Evolutionary conservation across 2,329 filamentous ascomycete species (phyloP).

Genomic region (Nemania abortiva): DNA sequence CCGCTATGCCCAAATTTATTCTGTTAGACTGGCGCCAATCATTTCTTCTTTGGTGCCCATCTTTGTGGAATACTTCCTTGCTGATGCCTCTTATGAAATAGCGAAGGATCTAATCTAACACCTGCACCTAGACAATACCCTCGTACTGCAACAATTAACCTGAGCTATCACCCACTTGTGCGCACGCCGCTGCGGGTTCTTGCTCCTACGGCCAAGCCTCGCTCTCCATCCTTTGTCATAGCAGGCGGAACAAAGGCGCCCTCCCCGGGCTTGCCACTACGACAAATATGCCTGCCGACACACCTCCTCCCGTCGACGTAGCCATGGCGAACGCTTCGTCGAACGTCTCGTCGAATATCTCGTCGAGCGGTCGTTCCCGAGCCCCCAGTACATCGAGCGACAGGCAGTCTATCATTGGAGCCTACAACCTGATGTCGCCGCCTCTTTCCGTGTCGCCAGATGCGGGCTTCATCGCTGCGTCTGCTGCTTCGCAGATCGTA

Average conservation of each 20-base stretch:
- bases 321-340: constrained; percentile 46
- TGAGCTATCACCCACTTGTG: constrained; percentile 29
- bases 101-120: constrained; percentile 42
- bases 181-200: constrained; percentile 39
- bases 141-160: constrained; percentile 31
- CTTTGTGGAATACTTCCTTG: constrained; percentile 31
- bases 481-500: constrained; percentile 91
- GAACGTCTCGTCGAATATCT: constrained; percentile 37
- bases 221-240: constrained; percentile 41
- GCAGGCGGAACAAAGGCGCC: constrained; percentile 43
- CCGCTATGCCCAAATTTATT: constrained; percentile 33
- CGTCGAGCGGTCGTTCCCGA: constrained; percentile 56
- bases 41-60: constrained; percentile 35
- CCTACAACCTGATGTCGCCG: constrained; percentile 71
- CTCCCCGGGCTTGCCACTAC: constrained; percentile 45
- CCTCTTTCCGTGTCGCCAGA: constrained; percentile 78
- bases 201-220: constrained; percentile 41
- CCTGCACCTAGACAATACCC: constrained; percentile 36
- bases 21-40: constrained; percentile 34
- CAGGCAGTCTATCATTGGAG: constrained; percentile 69
- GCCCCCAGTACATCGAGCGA: constrained; percentile 79
- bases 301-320: constrained; percentile 37
- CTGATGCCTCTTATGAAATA: constrained; percentile 40
- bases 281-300: constrained; percentile 45
- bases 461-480: constrained; percentile 87